phyloP scores from a whole-genome alignment of 1,139 yeast genomes.

The Kluyveromyces sp. region DNA sequence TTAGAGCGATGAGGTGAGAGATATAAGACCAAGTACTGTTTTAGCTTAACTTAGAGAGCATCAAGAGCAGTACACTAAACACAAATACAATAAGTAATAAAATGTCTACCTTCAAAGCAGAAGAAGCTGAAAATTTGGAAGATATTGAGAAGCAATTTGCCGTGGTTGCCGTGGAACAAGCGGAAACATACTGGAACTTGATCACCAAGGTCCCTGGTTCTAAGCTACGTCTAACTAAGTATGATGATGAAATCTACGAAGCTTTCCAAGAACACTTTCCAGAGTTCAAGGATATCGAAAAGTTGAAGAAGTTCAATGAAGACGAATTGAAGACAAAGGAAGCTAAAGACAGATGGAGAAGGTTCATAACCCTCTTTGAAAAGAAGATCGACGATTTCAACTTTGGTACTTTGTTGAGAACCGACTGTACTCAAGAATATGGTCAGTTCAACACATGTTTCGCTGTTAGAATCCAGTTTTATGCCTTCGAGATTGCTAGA shows the following conservation, averaged over 20 bases:
- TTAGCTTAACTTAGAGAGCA: no score
- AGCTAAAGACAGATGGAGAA: conserved; percentile 91
- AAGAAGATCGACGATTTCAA: conserved; percentile 76
- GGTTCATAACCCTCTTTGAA: conserved; percentile 75
- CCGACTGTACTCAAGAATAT: conserved; percentile 63
- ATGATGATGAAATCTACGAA: conserved; percentile 76
- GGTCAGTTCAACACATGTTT: conserved; percentile 79
- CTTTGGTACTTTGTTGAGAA: conserved; percentile 88
- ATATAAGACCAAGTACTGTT: no score
- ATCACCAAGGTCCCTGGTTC: conserved; percentile 71
- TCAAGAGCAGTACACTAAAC: no score
- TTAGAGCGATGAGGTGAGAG: no score
- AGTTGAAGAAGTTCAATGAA: conserved; percentile 56
- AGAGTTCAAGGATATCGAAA: conserved; percentile 57
- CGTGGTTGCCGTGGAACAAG: conserved; percentile 93
- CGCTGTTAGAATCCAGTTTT: conserved; percentile 87
- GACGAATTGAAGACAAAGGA: conserved; percentile 69
- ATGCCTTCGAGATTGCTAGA: conserved; percentile 91
- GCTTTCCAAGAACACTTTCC: conserved; percentile 72
- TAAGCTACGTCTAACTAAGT: conserved; percentile 64
- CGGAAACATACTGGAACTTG: conserved; percentile 87
- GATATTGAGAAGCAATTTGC: conserved; percentile 94
- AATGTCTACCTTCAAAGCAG: conserved; percentile 41
- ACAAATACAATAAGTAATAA: neutral
- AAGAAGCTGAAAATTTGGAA: conserved; percentile 53